These are phyloP conservation scores for Seiridium cupressi DNA, from an alignment of 2,329 filamentous ascomycete species.

Conservation along the genomic window DNA sequence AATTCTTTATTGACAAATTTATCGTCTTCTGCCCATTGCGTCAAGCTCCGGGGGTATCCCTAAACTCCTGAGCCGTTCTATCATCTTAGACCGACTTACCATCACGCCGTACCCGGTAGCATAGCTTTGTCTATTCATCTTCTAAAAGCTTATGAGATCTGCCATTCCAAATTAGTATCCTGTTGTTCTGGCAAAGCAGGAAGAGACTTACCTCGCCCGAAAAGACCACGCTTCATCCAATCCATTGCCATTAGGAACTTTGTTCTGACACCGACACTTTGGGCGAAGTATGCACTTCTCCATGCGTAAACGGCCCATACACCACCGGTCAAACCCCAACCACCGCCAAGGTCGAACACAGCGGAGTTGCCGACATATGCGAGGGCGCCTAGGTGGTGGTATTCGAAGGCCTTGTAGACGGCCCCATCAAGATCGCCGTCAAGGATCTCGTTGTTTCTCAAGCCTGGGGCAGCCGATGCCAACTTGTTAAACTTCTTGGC, in stretches of 20 bases:
- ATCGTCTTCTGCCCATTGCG: background rate
- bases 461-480: slow-evolving; percentile 71
- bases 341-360: slow-evolving; percentile 83
- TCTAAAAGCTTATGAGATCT: slow-evolving; percentile 29
- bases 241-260: slow-evolving; percentile 92
- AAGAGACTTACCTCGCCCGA: slow-evolving; percentile 74
- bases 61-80: background rate
- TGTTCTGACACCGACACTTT: slow-evolving; percentile 92
- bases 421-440: slow-evolving; percentile 91
- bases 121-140: background rate
- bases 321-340: slow-evolving; percentile 76
- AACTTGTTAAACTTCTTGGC: slow-evolving; percentile 93
- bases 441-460: slow-evolving; percentile 75
- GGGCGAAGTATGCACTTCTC: slow-evolving; percentile 94
- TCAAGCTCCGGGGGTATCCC: background rate
- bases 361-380: slow-evolving; percentile 97
- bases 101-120: no score
- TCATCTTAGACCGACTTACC: background rate
- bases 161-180: slow-evolving; percentile 6
- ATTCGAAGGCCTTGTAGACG: slow-evolving; percentile 92
- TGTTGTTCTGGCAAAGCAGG: no score
- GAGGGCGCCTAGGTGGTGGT: slow-evolving; percentile 84
- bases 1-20: background rate
- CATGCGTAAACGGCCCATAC: slow-evolving; percentile 93
- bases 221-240: slow-evolving; percentile 94